Percentiles rank a stretch among this genome's conserved stretches.
phyloP scores from a whole-genome alignment of 768 basidiomycete genomes.

The Chalciporus pseudorubinellus region DNA sequence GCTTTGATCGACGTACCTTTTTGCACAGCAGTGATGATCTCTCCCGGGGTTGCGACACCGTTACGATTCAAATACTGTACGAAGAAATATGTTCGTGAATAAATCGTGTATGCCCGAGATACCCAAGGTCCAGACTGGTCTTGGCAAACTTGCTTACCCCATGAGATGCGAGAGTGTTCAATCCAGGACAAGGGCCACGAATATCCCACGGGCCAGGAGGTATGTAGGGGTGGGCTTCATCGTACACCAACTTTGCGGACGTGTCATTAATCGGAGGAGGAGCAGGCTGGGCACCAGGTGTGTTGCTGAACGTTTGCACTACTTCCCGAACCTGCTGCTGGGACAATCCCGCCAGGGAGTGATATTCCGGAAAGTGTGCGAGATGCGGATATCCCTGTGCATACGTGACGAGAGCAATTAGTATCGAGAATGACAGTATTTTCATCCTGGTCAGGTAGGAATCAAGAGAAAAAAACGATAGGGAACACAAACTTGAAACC shows the following conservation, averaged over 20 bases:
- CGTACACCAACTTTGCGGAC: slow-evolving; percentile 22
- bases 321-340: slow-evolving; percentile 13
- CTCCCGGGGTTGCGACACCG: slow-evolving; percentile 20
- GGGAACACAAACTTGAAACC: too few relatives aligned
- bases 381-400: slow-evolving; percentile 13
- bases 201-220: slow-evolving; percentile 19
- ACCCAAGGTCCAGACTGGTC: not conserved
- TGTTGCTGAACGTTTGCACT: slow-evolving; percentile 12
- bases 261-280: slow-evolving; percentile 24
- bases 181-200: slow-evolving; percentile 25
- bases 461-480: too few relatives aligned
- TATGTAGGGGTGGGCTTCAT: slow-evolving; percentile 15
- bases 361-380: slow-evolving; percentile 17
- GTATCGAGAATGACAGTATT: too few relatives aligned
- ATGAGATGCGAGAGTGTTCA: slow-evolving; percentile 27
- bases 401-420: slow-evolving; percentile 6
- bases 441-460: too few relatives aligned
- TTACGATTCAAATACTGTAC: slow-evolving; percentile 16
- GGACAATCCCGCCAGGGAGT: slow-evolving; percentile 22
- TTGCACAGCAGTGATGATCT: slow-evolving; percentile 24
- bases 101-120: not conserved
- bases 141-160: slow-evolving; percentile 21
- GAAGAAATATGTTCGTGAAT: not conserved
- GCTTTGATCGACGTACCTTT: too few relatives aligned
- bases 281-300: slow-evolving; percentile 22